A percentile compares a stretch with the other conserved stretches of the same genome.
Evolutionary conservation across 2,329 filamentous ascomycete genomes (phyloP).

Genomic region (Arthrobotrys conoides): DNA sequence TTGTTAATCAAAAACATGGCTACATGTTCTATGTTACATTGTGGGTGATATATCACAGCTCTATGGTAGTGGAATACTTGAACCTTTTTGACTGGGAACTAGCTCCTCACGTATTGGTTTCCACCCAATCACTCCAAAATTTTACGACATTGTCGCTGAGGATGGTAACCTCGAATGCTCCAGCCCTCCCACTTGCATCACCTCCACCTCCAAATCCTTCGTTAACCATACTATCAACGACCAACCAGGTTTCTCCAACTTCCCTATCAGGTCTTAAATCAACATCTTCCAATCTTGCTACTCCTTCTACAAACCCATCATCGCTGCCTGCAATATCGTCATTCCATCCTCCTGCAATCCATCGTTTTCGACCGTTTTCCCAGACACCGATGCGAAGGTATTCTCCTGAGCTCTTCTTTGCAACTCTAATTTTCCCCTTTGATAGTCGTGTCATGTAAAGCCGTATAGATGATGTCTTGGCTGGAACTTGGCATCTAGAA

Average conservation of each 20-base stretch:
- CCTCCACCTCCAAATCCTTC: conserved; percentile 16
- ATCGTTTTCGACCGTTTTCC: conserved; percentile 51
- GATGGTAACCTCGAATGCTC: conserved; percentile 53
- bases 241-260: conserved; percentile 53
- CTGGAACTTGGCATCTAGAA: conserved; percentile 35
- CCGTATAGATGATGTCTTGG: conserved; percentile 42
- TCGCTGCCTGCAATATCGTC: conserved; percentile 44
- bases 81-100: neutral
- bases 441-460: conserved; percentile 43
- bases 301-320: conserved; percentile 58
- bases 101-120: conserved; percentile 34
- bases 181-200: neutral
- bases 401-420: conserved; percentile 45
- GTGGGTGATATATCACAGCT: neutral
- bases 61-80: neutral
- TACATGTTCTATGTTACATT: neutral
- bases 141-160: conserved; percentile 55
- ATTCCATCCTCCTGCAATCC: conserved; percentile 52
- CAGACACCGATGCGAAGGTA: conserved; percentile 54
- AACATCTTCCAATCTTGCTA: conserved; percentile 55
- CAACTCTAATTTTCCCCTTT: conserved; percentile 50
- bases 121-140: conserved; percentile 46
- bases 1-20: no score
- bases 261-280: conserved; percentile 57
- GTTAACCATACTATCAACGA: conserved; percentile 58